Base-by-base conservation (phyloP, 2,329 filamentous ascomycete genomes). In the Penicillium verrucosum region DNA sequence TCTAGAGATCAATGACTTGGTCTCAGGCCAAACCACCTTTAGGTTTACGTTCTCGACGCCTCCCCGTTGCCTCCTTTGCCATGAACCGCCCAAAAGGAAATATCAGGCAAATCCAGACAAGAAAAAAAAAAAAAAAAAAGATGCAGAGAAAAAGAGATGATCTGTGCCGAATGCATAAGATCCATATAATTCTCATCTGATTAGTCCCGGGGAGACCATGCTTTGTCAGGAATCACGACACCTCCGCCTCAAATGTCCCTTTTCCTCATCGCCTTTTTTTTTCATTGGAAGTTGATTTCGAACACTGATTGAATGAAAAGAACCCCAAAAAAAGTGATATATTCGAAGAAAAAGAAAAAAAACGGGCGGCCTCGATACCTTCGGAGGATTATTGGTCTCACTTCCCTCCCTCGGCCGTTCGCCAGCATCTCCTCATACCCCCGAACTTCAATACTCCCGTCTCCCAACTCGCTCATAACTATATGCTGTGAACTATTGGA, bases 201-300 rank as follows among this genome's bases (percentile, higher is more conserved):
- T 62, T 57, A 53, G 46, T 58, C 44, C 46, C 49, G 61, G 64
- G 64, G 61, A 58, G 42, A 51, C 62, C 56, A 57, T 66, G 63
- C 63, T 65, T 66, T 65, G 64, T 66, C 63, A 65, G 61, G 61
- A 62, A 59, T 63, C 64, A 64, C 61, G 60, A 64, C 64, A 65
- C 62, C 55, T 64, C 60, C 61, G 58, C 60, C 55, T 59, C 57
- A 57, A 63, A 57, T 61, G 60, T 64, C 56, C 58, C 60, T 63
- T 59, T 61, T 44, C 54, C 45, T 51, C 38, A 56, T 56, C 41
- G 43, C 45, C 40, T 43, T 54, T 47, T 53, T 53, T 55, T 57
- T 45, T 57, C 47, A 41, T 54, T 54, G 52, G 45, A 36, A 50
- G 52, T 50, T 42, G 16, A 42, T 11, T 37, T 50, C 5, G 8